Conservation (phyloP, 2,329 filamentous ascomycete species). For the Elsinoe australis region DNA sequence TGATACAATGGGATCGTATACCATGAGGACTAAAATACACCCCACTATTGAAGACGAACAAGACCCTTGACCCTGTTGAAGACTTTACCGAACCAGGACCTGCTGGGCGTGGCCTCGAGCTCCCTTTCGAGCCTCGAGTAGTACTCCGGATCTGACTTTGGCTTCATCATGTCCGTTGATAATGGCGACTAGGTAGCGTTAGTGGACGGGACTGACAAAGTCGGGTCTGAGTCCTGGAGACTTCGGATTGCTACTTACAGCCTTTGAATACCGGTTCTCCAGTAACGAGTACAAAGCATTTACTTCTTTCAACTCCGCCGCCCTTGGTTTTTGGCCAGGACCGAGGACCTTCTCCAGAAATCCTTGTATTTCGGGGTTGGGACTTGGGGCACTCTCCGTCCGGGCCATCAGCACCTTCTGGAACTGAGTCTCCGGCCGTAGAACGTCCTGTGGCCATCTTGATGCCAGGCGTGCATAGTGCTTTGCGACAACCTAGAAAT, state of each 20-base stretch:
- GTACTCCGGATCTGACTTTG: slow-evolving; percentile 44
- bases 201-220: slow-evolving; percentile 3
- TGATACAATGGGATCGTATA: too few relatives aligned
- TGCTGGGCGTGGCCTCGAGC: slow-evolving; percentile 46
- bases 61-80: slow-evolving; percentile 42
- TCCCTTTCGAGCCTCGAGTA: slow-evolving; percentile 47
- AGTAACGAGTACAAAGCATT: slow-evolving; percentile 55
- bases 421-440: slow-evolving; percentile 43
- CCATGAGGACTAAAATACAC: not conserved
- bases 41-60: slow-evolving; percentile 37
- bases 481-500: slow-evolving; percentile 31
- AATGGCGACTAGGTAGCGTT: slow-evolving; percentile 39
- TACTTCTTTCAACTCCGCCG: slow-evolving; percentile 39
- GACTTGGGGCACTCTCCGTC: slow-evolving; percentile 28
- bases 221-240: not conserved
- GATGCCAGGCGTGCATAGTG: slow-evolving; percentile 45
- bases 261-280: slow-evolving; percentile 49
- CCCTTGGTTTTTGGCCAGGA: not conserved
- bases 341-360: slow-evolving; percentile 18
- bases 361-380: slow-evolving; percentile 10
- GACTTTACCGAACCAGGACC: slow-evolving; percentile 41
- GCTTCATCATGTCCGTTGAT: slow-evolving; percentile 40
- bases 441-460: slow-evolving; percentile 44
- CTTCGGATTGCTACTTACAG: slow-evolving; percentile 22
- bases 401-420: slow-evolving; percentile 38